These are phyloP conservation scores for Chaetomium tenue DNA, from an alignment of 495 filamentous ascomycete genomes.

Conservation along the genomic window DNA sequence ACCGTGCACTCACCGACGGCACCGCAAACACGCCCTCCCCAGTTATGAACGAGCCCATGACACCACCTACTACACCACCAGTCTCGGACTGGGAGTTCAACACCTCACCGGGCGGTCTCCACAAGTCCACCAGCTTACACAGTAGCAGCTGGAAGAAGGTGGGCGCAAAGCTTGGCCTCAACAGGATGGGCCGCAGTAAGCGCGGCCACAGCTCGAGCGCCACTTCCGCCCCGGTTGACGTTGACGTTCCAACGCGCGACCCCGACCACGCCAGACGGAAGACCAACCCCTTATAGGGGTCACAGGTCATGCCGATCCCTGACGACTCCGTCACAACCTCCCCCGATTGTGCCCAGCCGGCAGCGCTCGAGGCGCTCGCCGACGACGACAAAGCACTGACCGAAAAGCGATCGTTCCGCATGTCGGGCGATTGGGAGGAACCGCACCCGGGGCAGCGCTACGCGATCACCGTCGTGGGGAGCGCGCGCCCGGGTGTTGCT, in stretches of 20 bases:
- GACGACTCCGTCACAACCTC: conserved; percentile 36
- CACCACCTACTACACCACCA: conserved; percentile 83
- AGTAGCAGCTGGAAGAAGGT: conserved; percentile 79
- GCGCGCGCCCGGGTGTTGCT: conserved; percentile 34
- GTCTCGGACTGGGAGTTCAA: conserved; percentile 58
- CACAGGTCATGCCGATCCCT: conserved; percentile 53
- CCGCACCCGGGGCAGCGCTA: conserved; percentile 48
- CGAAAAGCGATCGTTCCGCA: conserved; percentile 22
- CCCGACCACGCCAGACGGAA: conserved; percentile 33
- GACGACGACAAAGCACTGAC: conserved; percentile 22
- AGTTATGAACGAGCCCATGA: conserved; percentile 66
- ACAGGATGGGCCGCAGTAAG: conserved; percentile 53
- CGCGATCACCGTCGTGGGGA: conserved; percentile 34
- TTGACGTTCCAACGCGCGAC: conserved; percentile 31
- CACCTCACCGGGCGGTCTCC: conserved; percentile 52
- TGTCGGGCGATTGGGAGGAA: conserved; percentile 44
- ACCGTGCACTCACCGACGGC: conserved; percentile 50
- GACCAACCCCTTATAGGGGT: conserved; percentile 50
- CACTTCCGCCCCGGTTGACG: conserved; percentile 33
- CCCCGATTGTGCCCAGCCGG: conserved; percentile 17
- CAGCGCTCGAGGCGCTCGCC: conserved; percentile 24
- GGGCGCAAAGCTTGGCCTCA: conserved; percentile 71
- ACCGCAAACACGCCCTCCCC: conserved; percentile 53
- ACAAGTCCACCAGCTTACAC: conserved; percentile 50
- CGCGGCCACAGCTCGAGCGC: conserved; percentile 42